Percentiles rank a stretch among this genome's conserved stretches.
Conservation (phyloP, 345 rosid species). For the Populus pruinosa region DNA sequence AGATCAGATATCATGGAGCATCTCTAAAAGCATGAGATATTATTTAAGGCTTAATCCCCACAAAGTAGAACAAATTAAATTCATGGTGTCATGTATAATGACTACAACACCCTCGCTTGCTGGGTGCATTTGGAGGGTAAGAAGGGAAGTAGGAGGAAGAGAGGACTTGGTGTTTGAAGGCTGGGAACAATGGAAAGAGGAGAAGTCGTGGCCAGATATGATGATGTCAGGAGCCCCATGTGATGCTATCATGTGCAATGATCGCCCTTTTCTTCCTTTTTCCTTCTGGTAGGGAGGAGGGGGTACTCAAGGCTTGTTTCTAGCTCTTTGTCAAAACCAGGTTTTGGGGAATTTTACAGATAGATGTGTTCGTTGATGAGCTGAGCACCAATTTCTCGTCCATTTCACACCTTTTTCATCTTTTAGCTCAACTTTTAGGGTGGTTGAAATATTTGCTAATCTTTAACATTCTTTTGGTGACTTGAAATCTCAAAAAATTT, state of each 20-base stretch:
- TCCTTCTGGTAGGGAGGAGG: not conserved
- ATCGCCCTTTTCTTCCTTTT: not conserved
- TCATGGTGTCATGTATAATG: not conserved
- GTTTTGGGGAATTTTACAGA: too few species aligned
- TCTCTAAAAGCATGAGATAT: not conserved
- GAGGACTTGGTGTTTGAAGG: slow-evolving; percentile 61
- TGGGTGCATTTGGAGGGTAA: not conserved
- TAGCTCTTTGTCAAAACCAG: too few species aligned
- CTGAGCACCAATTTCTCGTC: too few species aligned
- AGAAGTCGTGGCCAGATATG: slow-evolving; percentile 68
- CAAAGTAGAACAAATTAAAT: not conserved
- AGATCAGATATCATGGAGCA: not conserved
- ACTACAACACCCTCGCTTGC: not conserved
- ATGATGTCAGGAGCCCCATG: slow-evolving; percentile 63
- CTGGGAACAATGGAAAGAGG: slow-evolving; percentile 65
- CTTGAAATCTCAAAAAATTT: too few species aligned
- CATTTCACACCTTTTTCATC: not conserved
- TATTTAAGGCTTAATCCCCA: not conserved
- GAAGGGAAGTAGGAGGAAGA: not conserved
- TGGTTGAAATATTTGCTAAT: not conserved
- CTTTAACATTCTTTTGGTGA: too few species aligned
- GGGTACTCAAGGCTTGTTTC: not conserved
- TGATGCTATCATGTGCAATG: slow-evolving; percentile 38
- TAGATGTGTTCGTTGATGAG: too few species aligned
- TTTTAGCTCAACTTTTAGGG: not conserved